Conservation (phyloP, 306 rosid species). For the Vicia sativa region DNA sequence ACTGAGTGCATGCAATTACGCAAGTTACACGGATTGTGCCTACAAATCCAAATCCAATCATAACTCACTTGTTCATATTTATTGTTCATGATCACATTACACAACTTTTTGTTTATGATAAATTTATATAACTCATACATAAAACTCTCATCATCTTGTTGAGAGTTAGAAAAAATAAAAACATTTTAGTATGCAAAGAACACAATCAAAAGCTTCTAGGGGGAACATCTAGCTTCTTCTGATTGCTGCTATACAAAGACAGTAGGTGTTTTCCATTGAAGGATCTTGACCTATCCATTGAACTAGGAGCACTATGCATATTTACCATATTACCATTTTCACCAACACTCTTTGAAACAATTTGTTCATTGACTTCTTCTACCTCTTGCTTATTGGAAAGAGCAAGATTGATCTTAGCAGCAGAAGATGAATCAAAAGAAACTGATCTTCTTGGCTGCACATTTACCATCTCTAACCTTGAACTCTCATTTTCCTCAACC, state of each 20-base stretch:
- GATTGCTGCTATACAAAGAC: conserved; percentile 41
- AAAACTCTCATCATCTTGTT: conserved; percentile 43
- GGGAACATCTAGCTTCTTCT: conserved; percentile 48
- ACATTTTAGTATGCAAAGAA: background rate
- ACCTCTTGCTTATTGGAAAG: conserved; percentile 24
- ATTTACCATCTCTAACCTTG: background rate
- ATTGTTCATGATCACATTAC: no score
- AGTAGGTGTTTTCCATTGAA: conserved; percentile 56
- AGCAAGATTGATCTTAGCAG: conserved; percentile 48
- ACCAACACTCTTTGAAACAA: conserved; percentile 35
- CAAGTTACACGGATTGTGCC: no score
- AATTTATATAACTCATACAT: conserved; percentile 26
- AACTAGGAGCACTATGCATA: conserved; percentile 39
- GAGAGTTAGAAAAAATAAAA: conserved; percentile 32
- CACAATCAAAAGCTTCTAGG: conserved; percentile 59
- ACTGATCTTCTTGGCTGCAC: conserved; percentile 63
- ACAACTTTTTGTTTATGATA: background rate
- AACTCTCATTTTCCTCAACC: conserved; percentile 27
- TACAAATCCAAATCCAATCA: no score
- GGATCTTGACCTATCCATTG: conserved; percentile 73
- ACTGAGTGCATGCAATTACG: no score
- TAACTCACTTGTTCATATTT: no score
- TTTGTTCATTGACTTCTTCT: conserved; percentile 17
- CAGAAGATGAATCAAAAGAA: conserved; percentile 65
- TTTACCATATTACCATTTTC: conserved; percentile 32